Base-by-base conservation (phyloP, 2,329 filamentous ascomycete genomes). In the Seiridium unicorne region DNA sequence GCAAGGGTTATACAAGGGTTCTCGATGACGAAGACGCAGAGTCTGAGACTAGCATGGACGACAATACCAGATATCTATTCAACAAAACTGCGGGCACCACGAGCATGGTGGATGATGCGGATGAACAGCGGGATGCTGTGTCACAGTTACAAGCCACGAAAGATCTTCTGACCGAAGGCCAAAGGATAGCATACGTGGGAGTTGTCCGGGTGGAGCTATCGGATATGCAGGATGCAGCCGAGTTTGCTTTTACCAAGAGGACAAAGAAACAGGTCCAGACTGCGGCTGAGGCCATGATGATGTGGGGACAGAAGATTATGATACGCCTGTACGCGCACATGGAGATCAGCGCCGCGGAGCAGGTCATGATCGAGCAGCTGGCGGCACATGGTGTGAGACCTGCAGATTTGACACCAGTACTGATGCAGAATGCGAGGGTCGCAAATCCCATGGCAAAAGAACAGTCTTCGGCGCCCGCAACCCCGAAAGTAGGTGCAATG, bases 221-320 rank as follows among this genome's bases (percentile, higher is more conserved):
- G 54, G 83, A 86, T 62, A 92, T 99, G 88, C 80, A 89, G 57
- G 85, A 85, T 63, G 88, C 91, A 38, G 73, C 89, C 58, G 86
- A 92, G 60, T 73, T 93, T 44, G 84, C 87, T 62, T 63, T 66
- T 35, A 87, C 83, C 2, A 91, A 83, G 68, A 84, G 81, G 47
- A 84, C 86, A 1, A 95, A 89, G 75, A 97, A 94, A 73, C 79
- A 87, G 48, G 73, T 93, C 9, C 82, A 85, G 36, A 78, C 89
- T 62, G 86, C 90, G 0, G 79, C 87, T 9, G 95, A 97, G 73
- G 85, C 88, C 42, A 89, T 91, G 78, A 90, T 90, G 74, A 97
- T 97, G 90, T 99, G 94, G 94, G 88, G 91, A 60, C 95, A 99
- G 74, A 96, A 96, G 78, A 96, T 97, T 84, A 99, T 99, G 93